Percentiles rank a stretch among this genome's conserved stretches.
These are phyloP conservation scores for Parathielavia appendiculata DNA, from an alignment of 495 filamentous ascomycete species.

Conservation along the genomic window DNA sequence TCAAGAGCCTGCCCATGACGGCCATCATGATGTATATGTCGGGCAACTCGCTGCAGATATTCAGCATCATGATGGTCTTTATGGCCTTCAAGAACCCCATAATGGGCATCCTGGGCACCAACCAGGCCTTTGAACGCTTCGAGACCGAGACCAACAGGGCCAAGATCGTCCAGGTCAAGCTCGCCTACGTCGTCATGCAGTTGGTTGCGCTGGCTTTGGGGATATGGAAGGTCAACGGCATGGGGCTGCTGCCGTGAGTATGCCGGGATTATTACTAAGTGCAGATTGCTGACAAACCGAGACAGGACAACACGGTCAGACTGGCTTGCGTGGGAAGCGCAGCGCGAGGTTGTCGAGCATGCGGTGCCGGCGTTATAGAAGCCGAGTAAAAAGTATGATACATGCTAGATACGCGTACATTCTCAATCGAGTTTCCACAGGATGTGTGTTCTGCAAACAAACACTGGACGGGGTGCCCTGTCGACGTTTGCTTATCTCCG, in stretches of 20 bases:
- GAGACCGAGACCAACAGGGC: slow-evolving; percentile 73
- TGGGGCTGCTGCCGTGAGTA: slow-evolving; percentile 76
- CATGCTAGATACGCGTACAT: background rate
- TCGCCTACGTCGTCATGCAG: slow-evolving; percentile 83
- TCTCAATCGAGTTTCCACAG: too few species aligned
- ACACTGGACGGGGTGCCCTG: too few species aligned
- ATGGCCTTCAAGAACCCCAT: slow-evolving; percentile 98
- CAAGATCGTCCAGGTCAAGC: slow-evolving; percentile 73
- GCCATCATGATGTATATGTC: slow-evolving; percentile 99
- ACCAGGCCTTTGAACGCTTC: slow-evolving; percentile 77
- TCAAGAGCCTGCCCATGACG: slow-evolving; percentile 96
- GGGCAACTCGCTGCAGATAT: slow-evolving; percentile 96
- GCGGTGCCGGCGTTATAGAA: slow-evolving; percentile 54
- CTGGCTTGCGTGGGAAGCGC: slow-evolving; percentile 91
- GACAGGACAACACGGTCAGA: slow-evolving; percentile 84
- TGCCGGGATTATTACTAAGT: background rate
- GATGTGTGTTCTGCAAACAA: too few species aligned
- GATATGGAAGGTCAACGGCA: slow-evolving; percentile 93
- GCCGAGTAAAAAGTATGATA: background rate
- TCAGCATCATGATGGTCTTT: slow-evolving; percentile 99
- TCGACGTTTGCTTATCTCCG: too few species aligned
- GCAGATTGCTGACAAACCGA: slow-evolving; percentile 24
- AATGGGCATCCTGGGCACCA: slow-evolving; percentile 71
- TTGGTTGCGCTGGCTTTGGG: slow-evolving; percentile 75
- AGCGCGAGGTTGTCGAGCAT: slow-evolving; percentile 68